Percentiles rank a stretch among this genome's conserved stretches.
phyloP scores from a whole-genome alignment of 176 grass and related monocot genomes.

The Coix lacrymajobi region DNA sequence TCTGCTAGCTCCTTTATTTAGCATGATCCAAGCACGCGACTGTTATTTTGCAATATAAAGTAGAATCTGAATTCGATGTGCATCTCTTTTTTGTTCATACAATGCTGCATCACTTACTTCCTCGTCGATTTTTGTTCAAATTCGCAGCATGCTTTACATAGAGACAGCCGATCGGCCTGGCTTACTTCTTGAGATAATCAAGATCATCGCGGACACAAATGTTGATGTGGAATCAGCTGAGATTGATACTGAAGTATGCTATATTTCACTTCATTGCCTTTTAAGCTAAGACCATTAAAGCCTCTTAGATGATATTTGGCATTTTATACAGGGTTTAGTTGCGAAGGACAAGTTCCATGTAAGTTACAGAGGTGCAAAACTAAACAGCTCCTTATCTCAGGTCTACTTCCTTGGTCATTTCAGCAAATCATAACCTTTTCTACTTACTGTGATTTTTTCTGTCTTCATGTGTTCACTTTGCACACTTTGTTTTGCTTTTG shows the following conservation, averaged over 20 bases:
- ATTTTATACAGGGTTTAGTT: conserved; percentile 66
- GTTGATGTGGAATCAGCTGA: conserved; percentile 92
- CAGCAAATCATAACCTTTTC: neutral
- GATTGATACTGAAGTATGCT: conserved; percentile 86
- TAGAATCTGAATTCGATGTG: neutral
- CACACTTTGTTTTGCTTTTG: neutral
- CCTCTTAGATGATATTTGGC: neutral
- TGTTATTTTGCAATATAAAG: neutral
- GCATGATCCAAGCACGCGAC: neutral
- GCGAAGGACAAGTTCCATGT: conserved; percentile 99
- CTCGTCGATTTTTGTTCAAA: conserved; percentile 20
- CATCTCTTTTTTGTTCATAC: neutral
- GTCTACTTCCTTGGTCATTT: conserved; percentile 28
- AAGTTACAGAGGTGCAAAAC: conserved; percentile 93
- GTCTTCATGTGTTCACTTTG: neutral
- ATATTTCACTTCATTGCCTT: neutral
- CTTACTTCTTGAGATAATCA: conserved; percentile 72
- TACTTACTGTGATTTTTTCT: neutral
- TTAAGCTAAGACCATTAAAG: neutral
- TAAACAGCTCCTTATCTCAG: conserved; percentile 78
- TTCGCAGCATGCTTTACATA: conserved; percentile 76
- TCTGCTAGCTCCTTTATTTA: conserved; percentile 12
- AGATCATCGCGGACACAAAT: conserved; percentile 76
- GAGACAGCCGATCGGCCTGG: conserved; percentile 97
- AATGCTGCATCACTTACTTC: conserved; percentile 6